phyloP scores from a whole-genome alignment of 73 alveolate species.

The Tetrahymena malaccensis region DNA sequence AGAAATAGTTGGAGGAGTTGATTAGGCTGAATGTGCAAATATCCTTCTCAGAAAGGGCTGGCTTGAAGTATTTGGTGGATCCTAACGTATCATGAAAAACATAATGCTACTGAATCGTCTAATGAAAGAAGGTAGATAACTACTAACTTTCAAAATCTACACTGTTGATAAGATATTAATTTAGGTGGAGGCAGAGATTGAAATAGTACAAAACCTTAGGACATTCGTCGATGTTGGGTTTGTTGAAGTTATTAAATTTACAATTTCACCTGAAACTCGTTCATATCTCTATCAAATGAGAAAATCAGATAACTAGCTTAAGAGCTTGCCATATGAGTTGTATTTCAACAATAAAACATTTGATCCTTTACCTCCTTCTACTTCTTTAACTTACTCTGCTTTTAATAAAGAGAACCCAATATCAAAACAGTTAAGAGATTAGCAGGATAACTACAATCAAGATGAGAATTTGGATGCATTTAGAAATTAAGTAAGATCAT shows the following conservation, averaged over 20 bases:
- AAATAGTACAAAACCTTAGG: background rate
- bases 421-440: background rate
- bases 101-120: background rate
- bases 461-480: background rate
- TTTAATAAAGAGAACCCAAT: background rate
- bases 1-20: background rate
- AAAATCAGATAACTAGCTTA: background rate
- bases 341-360: background rate
- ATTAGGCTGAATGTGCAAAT: background rate
- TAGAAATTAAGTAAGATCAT: background rate
- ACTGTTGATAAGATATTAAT: background rate
- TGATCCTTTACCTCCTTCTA: background rate
- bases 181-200: background rate
- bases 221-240: background rate
- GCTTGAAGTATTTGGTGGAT: background rate
- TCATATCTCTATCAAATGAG: background rate
- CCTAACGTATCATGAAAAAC: background rate
- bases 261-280: background rate
- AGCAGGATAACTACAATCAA: background rate
- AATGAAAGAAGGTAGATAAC: background rate
- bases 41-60: background rate
- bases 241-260: background rate
- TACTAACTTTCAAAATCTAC: background rate
- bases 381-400: background rate
- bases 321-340: background rate